Base-by-base conservation (phyloP, 2,329 filamentous ascomycete genomes). In the Talaromyces pinophilus region DNA sequence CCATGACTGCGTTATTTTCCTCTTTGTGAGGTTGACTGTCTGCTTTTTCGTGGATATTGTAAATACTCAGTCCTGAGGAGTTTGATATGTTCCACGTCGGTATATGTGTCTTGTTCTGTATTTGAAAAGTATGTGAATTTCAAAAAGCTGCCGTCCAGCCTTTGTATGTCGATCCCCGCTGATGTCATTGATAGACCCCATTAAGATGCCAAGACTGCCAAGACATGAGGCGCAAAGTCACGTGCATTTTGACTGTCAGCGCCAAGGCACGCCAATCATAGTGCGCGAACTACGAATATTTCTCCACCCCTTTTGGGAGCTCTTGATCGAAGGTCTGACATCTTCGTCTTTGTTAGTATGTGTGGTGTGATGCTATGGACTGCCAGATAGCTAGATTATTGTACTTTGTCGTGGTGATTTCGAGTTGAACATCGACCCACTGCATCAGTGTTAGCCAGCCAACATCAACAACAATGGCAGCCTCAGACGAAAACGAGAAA, bases 1-100 rank as follows among this genome's bases (percentile, higher is more conserved):
- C 25, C 77, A 81, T 80, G 71, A 46, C 68, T 71, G 19, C 22
- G 30, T 22, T 52, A 3, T 62, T 19, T 22, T 50, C 52, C 46
- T 28, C 46, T 50, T 42, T 42, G 6, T 42, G 6, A 19, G 19
- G 19, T 19, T 19, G 19, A 19, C 1, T 19, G 19, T 19, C 19
- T 19, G 19, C 19, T 19, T 19, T 19, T 19, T 19, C 19, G 19
- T 19, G 19, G 19, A 19, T 19, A 19, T 19, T 19, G 19, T 19
- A 19, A 19, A 19, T 19, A 19, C 19, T 19, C 19, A 19, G 19
- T 19, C 19, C 19, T 19, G 19, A 19, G 19, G 19, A 19, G 13
- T 13, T 15, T 38, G 11, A 33, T 7, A 3, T 33, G 30, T 33
- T 8, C 30, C 30, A 2, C 19, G 30, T 7, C 2, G 1, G 7